These are phyloP conservation scores for Venturia oleaginea DNA, from an alignment of 2,329 filamentous ascomycete genomes.

Conservation along the genomic window DNA sequence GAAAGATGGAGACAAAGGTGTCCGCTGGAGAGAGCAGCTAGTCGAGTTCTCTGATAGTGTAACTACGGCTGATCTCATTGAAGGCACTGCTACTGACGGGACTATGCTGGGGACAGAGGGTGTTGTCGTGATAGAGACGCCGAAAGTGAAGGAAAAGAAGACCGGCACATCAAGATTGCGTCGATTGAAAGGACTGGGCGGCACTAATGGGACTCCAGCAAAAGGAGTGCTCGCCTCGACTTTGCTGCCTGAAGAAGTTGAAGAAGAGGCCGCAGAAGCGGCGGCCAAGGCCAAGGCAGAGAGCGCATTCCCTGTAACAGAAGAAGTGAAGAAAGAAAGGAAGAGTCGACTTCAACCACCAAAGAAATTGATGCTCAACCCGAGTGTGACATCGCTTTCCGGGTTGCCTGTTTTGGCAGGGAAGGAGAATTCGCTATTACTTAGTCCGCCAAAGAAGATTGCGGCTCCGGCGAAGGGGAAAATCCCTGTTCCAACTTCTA, in stretches of 20 bases:
- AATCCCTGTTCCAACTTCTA: background rate
- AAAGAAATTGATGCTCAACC: constrained; percentile 15
- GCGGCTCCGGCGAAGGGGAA: background rate
- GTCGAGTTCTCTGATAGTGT: constrained; percentile 15
- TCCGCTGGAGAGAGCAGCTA: constrained; percentile 39
- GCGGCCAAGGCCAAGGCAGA: constrained; percentile 9
- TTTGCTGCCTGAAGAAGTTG: constrained; percentile 14
- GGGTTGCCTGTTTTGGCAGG: constrained; percentile 8
- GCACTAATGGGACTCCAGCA: constrained; percentile 29
- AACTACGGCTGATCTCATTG: background rate
- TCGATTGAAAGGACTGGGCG: constrained; percentile 25
- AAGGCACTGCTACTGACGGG: background rate
- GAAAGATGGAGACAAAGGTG: constrained; percentile 21
- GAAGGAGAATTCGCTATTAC: constrained; percentile 12
- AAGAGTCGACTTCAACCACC: constrained; percentile 15
- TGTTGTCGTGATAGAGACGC: background rate
- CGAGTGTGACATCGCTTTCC: constrained; percentile 12
- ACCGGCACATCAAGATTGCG: constrained; percentile 23
- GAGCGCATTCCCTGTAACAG: background rate
- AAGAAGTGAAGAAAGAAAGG: background rate
- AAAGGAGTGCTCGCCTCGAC: constrained; percentile 24
- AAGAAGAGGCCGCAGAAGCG: constrained; percentile 9
- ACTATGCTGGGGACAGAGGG: background rate
- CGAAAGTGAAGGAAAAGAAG: constrained; percentile 18
- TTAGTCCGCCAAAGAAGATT: constrained; percentile 8